Base-by-base conservation (phyloP, 1,139 yeast genomes). In the Schizosaccharomyces versatilis region DNA sequence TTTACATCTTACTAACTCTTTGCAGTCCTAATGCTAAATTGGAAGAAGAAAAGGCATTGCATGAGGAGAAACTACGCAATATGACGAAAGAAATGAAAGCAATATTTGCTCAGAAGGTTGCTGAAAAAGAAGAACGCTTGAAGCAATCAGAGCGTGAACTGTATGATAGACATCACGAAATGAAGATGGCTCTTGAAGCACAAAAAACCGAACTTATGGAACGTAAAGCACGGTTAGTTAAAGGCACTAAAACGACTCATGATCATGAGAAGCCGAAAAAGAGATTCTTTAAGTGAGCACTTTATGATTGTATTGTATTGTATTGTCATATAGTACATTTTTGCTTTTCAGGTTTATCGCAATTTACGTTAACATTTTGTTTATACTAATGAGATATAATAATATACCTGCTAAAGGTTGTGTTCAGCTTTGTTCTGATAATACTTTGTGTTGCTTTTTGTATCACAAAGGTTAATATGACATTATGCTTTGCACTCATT, bases 141-240 rank as follows among this genome's bases (percentile, higher is more conserved):
- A 95, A 88, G 73, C 84, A 88, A 71, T 85, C 96, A 53, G 98
- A 93, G 71, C 94, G 95, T 57, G 98, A 93, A 69, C 77, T 93
- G 65, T 90, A 90, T 68, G 79, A 94, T 47, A 80, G 94, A 68
- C 98, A 93, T 70, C 84, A 85, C 69, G 97, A 90, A 68, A 86
- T 90, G 93, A 88, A 90, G 72, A 97, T 88, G 65, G 85, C 84
- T 69, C 76, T 90, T 66, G 75, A 83, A 62, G 83, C 83, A 68
- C 96, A 88, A 70, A 80, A 90, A 61, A 80, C 80, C 66, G 79
- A 86, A 63, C 76, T 90, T 66, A 97, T 90, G 68, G 96, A 86
- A 62, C 85, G 85, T 71, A 88, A 86, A 71, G 76, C 74, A 59
- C 88, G 81, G 67, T 74, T 90, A 64, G 96, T 88, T 69, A 76